Evolutionary conservation across 2,329 filamentous ascomycete genomes (phyloP).

Genomic region (Fusarium zealandicum): DNA sequence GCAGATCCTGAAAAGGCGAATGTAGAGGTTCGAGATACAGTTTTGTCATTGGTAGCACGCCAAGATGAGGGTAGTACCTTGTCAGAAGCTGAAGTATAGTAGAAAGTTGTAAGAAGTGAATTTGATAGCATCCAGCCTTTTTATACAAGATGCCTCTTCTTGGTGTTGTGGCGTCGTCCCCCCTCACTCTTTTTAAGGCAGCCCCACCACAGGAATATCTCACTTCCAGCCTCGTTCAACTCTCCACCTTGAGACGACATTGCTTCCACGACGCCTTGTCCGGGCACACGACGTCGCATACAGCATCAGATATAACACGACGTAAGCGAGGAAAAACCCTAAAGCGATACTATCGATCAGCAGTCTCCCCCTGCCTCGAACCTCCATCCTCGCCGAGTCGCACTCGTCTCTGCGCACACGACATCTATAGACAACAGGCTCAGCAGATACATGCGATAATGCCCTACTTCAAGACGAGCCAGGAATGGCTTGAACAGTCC

Average conservation of each 20-base stretch:
- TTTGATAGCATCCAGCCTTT: too few species aligned
- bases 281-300: not conserved
- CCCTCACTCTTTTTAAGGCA: not conserved
- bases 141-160: not conserved
- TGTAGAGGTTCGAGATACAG: conserved; percentile 16
- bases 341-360: not conserved
- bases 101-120: too few species aligned
- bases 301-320: not conserved
- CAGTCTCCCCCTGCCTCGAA: not conserved
- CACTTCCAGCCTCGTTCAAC: conserved; percentile 29
- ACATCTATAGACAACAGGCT: conserved; percentile 3
- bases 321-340: too few species aligned
- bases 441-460: conserved; percentile 54
- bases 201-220: conserved; percentile 34
- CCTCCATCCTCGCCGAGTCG: not conserved
- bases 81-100: too few species aligned
- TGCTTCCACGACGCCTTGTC: not conserved
- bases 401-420: conserved; percentile 6
- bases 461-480: conserved; percentile 82
- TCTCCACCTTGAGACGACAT: conserved; percentile 24
- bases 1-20: conserved; percentile 20
- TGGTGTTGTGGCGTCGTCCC: conserved; percentile 13
- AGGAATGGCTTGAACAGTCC: conserved; percentile 92
- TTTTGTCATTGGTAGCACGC: conserved; percentile 9
- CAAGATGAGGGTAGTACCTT: not conserved